Percentiles rank a stretch among this genome's conserved stretches.
Conservation (phyloP, 2,329 filamentous ascomycete species). For the Epichloe hybrida region DNA sequence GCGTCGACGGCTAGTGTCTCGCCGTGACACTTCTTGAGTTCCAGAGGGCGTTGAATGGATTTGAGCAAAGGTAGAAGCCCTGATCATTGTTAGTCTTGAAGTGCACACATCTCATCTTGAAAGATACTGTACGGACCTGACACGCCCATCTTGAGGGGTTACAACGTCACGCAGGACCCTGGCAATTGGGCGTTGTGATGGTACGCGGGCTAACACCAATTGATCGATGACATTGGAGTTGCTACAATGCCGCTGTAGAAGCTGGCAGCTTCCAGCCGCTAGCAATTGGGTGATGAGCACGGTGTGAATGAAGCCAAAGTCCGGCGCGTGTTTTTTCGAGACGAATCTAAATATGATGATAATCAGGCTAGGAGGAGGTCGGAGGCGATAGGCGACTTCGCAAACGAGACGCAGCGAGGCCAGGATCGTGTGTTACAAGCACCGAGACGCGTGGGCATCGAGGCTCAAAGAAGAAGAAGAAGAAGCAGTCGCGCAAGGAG, state of each 20-base stretch:
- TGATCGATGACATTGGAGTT: neutral
- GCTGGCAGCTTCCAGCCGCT: neutral
- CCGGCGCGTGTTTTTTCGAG: neutral
- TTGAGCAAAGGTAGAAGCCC: slow-evolving; percentile 85
- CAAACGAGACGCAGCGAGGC: neutral
- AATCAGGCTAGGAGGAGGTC: neutral
- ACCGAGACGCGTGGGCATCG: neutral
- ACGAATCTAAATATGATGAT: neutral
- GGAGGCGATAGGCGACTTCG: neutral
- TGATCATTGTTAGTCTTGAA: slow-evolving; percentile 18
- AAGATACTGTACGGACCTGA: slow-evolving; percentile 16
- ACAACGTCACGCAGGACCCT: neutral
- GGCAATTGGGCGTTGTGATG: neutral
- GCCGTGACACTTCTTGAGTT: slow-evolving; percentile 74
- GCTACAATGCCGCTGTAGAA: neutral
- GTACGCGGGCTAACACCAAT: neutral
- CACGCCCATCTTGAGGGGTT: slow-evolving; percentile 20
- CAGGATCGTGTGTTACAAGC: neutral
- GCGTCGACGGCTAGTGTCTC: slow-evolving; percentile 90
- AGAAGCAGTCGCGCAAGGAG: neutral
- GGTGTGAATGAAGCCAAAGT: neutral
- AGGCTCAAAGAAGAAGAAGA: neutral
- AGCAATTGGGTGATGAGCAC: neutral
- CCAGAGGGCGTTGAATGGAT: slow-evolving; percentile 83
- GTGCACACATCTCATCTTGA: neutral